Conservation (phyloP, 2,329 filamentous ascomycete species). For the Penicillium sp. region DNA sequence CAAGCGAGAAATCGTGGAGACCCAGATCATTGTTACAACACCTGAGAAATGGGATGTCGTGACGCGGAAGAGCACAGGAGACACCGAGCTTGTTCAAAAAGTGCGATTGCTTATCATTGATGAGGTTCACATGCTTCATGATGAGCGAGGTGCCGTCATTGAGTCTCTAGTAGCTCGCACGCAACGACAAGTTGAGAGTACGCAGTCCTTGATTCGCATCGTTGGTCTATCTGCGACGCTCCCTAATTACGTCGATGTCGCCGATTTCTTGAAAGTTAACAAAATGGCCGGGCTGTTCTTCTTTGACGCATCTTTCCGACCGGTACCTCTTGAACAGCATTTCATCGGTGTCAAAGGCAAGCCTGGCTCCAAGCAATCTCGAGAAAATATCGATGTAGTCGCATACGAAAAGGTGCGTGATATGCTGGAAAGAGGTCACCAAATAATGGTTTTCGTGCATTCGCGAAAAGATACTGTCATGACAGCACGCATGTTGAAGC, state of each 20-base stretch:
- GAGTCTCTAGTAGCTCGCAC: slow-evolving; percentile 95
- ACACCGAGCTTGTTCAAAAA: slow-evolving; percentile 96
- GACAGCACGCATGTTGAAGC: slow-evolving; percentile 79
- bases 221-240: slow-evolving; percentile 93
- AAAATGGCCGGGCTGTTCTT: slow-evolving; percentile 91
- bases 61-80: slow-evolving; percentile 92
- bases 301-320: slow-evolving; percentile 93
- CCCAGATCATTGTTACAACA: slow-evolving; percentile 97
- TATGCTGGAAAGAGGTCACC: slow-evolving; percentile 89
- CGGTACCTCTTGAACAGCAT: slow-evolving; percentile 94
- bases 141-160: slow-evolving; percentile 92
- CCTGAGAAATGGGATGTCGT: slow-evolving; percentile 99
- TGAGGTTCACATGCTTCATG: slow-evolving; percentile 99
- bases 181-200: slow-evolving; percentile 94
- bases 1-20: slow-evolving; percentile 91
- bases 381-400: slow-evolving; percentile 83
- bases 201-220: slow-evolving; percentile 94
- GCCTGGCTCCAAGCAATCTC: slow-evolving; percentile 72
- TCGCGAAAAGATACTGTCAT: slow-evolving; percentile 90
- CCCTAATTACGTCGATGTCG: slow-evolving; percentile 94
- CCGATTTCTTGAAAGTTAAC: slow-evolving; percentile 96
- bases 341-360: slow-evolving; percentile 95
- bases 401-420: slow-evolving; percentile 93
- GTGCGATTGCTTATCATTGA: slow-evolving; percentile 95
- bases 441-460: slow-evolving; percentile 99